Evolutionary conservation across 108 stramenopile species (phyloP), one percentile per base, ranked within the genome.

Genomic region (Nannochloropsis granulata): DNA sequence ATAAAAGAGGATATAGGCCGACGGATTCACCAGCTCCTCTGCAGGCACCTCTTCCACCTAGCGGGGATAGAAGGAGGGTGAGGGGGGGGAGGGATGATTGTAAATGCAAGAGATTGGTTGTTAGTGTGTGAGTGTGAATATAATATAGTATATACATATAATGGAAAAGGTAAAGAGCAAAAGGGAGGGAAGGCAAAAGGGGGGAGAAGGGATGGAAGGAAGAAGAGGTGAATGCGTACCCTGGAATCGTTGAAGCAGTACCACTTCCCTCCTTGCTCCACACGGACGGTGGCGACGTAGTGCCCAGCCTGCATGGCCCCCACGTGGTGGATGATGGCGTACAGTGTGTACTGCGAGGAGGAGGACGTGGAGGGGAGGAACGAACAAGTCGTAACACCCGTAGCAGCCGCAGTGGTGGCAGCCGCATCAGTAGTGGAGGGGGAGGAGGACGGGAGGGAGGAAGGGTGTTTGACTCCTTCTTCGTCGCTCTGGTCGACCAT

Each of bases 1-100:
- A 81, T 90, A 90, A 81, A 90, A 89, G 44, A 90, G 88, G 43
- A 90, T 82, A 81, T 90, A 90, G 34, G 90, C 90, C 44, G 85
- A 84, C 23, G 86, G 86, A 24, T 82, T 78, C 71, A 81, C 83
- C 81, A 81, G 43, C 81, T 84, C 83, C 82, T 84, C 81, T 43
- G 80, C 81, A 12, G 78, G 43, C 8, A 86, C 78, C 79, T 87
- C 87, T 26, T 83, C 81, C 83, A 87, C 87, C 87, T 87, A 46
- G 44, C 14, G 12, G 25, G 13, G 23, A 13, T 13, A 0, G 79
- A 0, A 25, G 79, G 79, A 13, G 23, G 79, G 7, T 2, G 12
- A 13, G 24, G 43, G 46, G 71, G 71, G 16, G 71, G 71, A n/a
- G 34, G 34, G 34, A 34, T 34, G 34, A 34, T 34, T 34, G 34